Percentiles rank a stretch among this genome's conserved stretches.
Conservation (phyloP, 1,284 basidiomycete species). For the Marasmius fiardii region DNA sequence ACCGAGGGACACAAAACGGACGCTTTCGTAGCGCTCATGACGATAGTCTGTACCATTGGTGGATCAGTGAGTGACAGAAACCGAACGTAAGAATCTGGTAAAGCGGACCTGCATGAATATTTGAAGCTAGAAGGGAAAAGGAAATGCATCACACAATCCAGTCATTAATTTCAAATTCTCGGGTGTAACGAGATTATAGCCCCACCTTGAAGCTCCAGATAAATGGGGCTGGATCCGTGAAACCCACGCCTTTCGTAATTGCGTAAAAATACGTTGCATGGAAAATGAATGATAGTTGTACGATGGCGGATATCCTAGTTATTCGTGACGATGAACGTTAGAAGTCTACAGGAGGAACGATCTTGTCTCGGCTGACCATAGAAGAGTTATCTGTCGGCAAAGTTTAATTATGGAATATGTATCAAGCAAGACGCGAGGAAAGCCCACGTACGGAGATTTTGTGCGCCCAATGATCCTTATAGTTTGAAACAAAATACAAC, state of each 20-base stretch:
- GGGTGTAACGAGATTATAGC: no score
- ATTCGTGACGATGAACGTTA: neutral
- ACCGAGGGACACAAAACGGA: neutral
- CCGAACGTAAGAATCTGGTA: neutral
- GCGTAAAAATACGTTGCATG: conserved; percentile 10
- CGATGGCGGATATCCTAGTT: conserved; percentile 5
- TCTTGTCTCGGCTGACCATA: neutral
- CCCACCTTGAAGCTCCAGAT: conserved; percentile 13
- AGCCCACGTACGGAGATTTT: neutral
- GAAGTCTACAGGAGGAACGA: neutral
- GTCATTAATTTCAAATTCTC: neutral
- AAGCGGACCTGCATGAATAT: conserved; percentile 9
- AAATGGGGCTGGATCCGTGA: neutral
- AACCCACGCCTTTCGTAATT: neutral
- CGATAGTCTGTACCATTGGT: conserved; percentile 1
- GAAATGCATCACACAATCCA: neutral
- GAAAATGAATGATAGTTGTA: conserved; percentile 11
- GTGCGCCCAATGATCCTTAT: neutral
- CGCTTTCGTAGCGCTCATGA: conserved; percentile 12
- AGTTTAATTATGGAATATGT: no score
- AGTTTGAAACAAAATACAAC: neutral
- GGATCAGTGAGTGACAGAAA: neutral
- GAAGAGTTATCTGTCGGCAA: neutral
- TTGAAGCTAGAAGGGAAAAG: conserved; percentile 3
- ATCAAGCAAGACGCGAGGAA: neutral